These are phyloP conservation scores for Neurospora sp. DNA, from an alignment of 495 filamentous ascomycete species.

Conservation along the genomic window DNA sequence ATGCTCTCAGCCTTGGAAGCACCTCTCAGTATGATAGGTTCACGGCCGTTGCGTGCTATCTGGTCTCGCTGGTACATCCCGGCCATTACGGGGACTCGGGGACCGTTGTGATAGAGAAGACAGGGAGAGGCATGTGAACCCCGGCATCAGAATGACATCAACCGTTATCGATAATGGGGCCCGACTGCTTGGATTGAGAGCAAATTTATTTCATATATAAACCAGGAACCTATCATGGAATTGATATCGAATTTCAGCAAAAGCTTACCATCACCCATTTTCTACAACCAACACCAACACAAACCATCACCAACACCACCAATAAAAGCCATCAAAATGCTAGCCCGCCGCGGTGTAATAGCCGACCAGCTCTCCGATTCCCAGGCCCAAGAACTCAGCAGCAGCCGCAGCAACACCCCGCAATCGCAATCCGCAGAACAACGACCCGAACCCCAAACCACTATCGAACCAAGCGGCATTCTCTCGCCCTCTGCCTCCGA, in stretches of 20 bases:
- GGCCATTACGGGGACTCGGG: not conserved
- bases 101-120: not conserved
- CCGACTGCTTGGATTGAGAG: not conserved
- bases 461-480: not conserved
- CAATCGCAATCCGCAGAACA: not conserved
- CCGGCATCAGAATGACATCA: not conserved
- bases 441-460: not conserved
- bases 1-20: not conserved
- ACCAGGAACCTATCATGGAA: not conserved
- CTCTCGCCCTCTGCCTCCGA: not conserved
- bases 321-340: not conserved
- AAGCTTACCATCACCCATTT: not conserved
- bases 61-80: not conserved
- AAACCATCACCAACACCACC: not conserved
- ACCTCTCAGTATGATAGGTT: not conserved
- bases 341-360: not conserved
- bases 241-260: not conserved
- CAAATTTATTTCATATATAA: too few relatives aligned
- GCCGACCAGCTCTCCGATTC: not conserved
- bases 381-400: not conserved
- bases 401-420: not conserved
- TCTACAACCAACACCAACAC: not conserved
- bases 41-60: not conserved
- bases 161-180: not conserved
- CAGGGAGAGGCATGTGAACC: not conserved